Evolutionary conservation across 2,329 filamentous ascomycete genomes (phyloP), one percentile per base, ranked within the genome.

Genomic region (Monilinia vaccinii-corymbosi): DNA sequence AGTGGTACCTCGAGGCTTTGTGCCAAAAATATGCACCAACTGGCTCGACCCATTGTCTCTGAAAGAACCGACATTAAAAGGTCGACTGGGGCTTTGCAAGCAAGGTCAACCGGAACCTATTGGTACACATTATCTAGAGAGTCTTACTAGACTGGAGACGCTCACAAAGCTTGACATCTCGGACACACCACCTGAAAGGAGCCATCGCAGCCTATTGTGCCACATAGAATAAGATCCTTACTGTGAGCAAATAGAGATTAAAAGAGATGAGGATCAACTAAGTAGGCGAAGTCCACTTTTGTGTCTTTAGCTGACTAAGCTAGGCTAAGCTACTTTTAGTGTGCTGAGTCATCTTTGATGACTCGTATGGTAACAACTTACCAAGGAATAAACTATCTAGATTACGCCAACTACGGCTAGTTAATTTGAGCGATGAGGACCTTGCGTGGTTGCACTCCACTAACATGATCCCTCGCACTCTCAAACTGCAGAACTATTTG

Each of bases 401-500:
- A 16, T 23, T 45, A 14, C 42, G 42, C 9, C 21, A 45, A 23
- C 8, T 45, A n/a, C 42, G n/a, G 10, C 9, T 45, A 45, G 1
- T 13, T 4, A 10, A 1, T 6, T 23, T 45, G 1, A 6, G 11
- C n/a, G 4, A 14, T 0, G 13, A 13, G 2, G n/a, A 23, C 9
- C 8, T 45, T 45, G 23, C 21, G 14, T 45, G 42, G 42, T 14
- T 45, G 4, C 10, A 45, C 9, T 13, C 13, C 10, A 45, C 9
- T 13, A 6, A 45, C 13, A 45, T 6, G 42, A 45, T 45, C 10
- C 3, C 3, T 23, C 42, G 21, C 4, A 23, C 8, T n/a, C 18
- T 14, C n/a, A 45, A 14, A 45, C 14, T 10, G 10, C 23, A 45
- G 42, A 23, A 45, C 21, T 45, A 45, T 23, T 23, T 45, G 9